These are phyloP conservation scores for Mercurialis annua DNA, from an alignment of 345 rosid genomes.

Conservation along the genomic window DNA sequence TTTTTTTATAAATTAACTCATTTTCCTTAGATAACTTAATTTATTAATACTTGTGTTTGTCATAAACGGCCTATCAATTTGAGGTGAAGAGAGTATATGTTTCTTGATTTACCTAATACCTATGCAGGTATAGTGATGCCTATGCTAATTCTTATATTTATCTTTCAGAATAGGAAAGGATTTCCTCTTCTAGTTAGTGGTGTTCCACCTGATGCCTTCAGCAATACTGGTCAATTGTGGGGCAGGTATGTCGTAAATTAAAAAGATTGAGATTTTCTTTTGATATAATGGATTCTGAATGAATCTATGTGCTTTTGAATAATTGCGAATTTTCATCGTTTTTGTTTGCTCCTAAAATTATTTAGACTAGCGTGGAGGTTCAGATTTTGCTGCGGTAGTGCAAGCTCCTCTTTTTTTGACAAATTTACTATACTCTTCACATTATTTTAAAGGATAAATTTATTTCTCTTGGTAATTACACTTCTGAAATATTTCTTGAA, in stretches of 20 bases:
- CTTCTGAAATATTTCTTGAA: not conserved
- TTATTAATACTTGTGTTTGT: too few relatives aligned
- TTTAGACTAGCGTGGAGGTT: not conserved
- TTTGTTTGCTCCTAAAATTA: not conserved
- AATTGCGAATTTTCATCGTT: not conserved
- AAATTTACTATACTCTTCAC: not conserved
- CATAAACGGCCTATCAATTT: too few relatives aligned
- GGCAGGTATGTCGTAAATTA: constrained; percentile 53
- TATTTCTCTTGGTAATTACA: not conserved
- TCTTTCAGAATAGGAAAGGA: constrained; percentile 70
- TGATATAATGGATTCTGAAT: constrained; percentile 10
- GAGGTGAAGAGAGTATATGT: too few relatives aligned
- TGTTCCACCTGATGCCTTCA: constrained; percentile 96
- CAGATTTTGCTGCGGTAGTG: not conserved
- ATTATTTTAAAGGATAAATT: too few relatives aligned
- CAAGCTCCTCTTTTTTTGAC: not conserved
- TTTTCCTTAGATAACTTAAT: too few relatives aligned
- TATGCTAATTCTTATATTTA: constrained; percentile 16
- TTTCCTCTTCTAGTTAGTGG: constrained; percentile 84
- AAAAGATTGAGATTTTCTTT: constrained; percentile 1
- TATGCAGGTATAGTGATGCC: constrained; percentile 6
- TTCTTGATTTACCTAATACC: not conserved
- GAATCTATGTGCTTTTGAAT: not conserved
- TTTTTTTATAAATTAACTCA: too few relatives aligned
- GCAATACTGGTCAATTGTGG: constrained; percentile 95